Percentiles rank a stretch among this genome's conserved stretches.
Evolutionary conservation across 306 rosid genomes (phyloP).

Genomic region (Vachellia collinsii): DNA sequence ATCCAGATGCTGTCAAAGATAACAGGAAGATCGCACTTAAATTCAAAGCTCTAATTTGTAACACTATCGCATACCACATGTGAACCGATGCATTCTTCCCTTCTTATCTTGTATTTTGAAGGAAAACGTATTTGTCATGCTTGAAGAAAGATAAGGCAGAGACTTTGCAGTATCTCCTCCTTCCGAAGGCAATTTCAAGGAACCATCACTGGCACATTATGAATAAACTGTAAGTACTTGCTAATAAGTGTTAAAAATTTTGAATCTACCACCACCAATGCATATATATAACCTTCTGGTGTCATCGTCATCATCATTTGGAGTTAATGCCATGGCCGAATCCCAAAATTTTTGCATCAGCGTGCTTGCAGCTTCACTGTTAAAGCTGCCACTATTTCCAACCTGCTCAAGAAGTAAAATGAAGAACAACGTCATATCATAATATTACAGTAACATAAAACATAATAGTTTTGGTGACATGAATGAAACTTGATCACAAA

Average conservation of each 20-base stretch:
- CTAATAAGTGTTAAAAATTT: neutral
- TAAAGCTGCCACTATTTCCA: slow-evolving; percentile 64
- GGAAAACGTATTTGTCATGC: slow-evolving; percentile 65
- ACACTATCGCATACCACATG: slow-evolving; percentile 68
- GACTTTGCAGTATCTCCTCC: slow-evolving; percentile 80
- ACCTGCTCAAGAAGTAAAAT: slow-evolving; percentile 57
- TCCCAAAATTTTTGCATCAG: slow-evolving; percentile 99
- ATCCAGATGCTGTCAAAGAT: slow-evolving; percentile 29
- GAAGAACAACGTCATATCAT: neutral
- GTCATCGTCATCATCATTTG: slow-evolving; percentile 82
- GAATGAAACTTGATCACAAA: neutral
- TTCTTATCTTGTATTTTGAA: slow-evolving; percentile 85
- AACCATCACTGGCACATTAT: slow-evolving; percentile 66
- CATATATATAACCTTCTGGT: slow-evolving; percentile 59
- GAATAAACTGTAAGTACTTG: slow-evolving; percentile 34
- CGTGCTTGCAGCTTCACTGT: slow-evolving; percentile 71
- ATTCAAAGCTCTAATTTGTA: slow-evolving; percentile 14
- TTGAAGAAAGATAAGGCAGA: slow-evolving; percentile 48
- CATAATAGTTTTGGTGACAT: neutral
- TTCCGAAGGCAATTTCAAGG: slow-evolving; percentile 84
- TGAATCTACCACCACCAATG: slow-evolving; percentile 26
- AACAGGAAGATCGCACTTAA: slow-evolving; percentile 2
- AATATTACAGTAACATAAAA: neutral
- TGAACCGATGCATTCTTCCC: slow-evolving; percentile 92
- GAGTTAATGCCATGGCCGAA: slow-evolving; percentile 85